Percentiles rank a stretch among this genome's conserved stretches.
Conservation (phyloP, 2,329 filamentous ascomycete genomes). For the Venturia pyrina region DNA sequence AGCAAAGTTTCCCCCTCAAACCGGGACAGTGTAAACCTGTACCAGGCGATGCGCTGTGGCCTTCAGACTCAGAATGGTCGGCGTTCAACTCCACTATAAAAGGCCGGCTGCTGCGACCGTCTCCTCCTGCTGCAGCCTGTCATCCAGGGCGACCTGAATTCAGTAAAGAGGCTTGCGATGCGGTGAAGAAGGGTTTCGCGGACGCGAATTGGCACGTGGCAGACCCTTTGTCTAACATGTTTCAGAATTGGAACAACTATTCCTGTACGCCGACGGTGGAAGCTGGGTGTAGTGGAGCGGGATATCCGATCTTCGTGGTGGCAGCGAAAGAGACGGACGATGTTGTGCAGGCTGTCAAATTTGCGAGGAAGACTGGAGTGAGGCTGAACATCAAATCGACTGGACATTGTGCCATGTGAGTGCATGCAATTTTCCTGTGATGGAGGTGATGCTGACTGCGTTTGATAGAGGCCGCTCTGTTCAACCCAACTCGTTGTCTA, state of each 20-base stretch:
- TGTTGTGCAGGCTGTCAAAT: slow-evolving; percentile 7
- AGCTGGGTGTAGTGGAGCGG: neutral
- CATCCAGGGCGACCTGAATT: neutral
- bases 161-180: neutral
- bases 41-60: neutral
- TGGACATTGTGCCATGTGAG: slow-evolving; percentile 10
- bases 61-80: slow-evolving; percentile 4
- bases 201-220: slow-evolving; percentile 5
- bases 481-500: slow-evolving; percentile 9
- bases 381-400: slow-evolving; percentile 11
- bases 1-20: neutral
- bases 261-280: slow-evolving; percentile 6
- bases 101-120: slow-evolving; percentile 1
- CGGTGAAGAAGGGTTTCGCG: neutral
- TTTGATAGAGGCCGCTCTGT: neutral
- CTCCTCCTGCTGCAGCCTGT: slow-evolving; percentile 10
- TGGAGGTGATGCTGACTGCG: neutral
- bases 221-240: slow-evolving; percentile 4
- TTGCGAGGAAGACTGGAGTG: slow-evolving; percentile 11
- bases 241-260: slow-evolving; percentile 11
- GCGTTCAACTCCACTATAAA: neutral
- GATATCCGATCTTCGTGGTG: slow-evolving; percentile 12
- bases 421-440: too few relatives aligned
- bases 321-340: slow-evolving; percentile 7
- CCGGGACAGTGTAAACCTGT: slow-evolving; percentile 1